Evolutionary conservation across 495 filamentous ascomycete genomes (phyloP).

Genomic region (Cenococcum geophilum): DNA sequence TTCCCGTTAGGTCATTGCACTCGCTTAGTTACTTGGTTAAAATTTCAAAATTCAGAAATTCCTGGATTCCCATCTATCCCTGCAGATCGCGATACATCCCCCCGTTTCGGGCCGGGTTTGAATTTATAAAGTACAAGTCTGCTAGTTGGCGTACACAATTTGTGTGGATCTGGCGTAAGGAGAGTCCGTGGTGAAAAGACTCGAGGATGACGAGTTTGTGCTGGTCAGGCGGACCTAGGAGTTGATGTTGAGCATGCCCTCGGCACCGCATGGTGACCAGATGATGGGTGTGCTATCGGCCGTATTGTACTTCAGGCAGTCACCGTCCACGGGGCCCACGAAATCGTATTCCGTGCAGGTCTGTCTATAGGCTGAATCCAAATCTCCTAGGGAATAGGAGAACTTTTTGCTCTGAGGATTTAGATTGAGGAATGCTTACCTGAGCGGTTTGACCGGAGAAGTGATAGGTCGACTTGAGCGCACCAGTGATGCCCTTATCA

Average conservation of each 20-base stretch:
- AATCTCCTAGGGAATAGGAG: not conserved
- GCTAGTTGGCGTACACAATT: conserved; percentile 32
- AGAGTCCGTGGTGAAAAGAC: conserved; percentile 41
- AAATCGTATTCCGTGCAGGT: conserved; percentile 29
- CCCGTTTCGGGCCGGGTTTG: no score
- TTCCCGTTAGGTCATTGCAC: not conserved
- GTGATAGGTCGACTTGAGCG: conserved; percentile 48
- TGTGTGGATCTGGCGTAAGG: conserved; percentile 40
- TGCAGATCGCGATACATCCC: no score
- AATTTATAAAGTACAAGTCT: conserved; percentile 20
- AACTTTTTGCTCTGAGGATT: not conserved
- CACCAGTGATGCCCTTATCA: conserved; percentile 42
- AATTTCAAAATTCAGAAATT: not conserved
- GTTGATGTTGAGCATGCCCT: conserved; percentile 39
- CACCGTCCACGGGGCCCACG: conserved; percentile 27
- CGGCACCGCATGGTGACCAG: conserved; percentile 36
- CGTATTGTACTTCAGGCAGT: conserved; percentile 35
- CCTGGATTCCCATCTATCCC: not conserved
- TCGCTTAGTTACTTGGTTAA: not conserved
- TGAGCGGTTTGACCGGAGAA: conserved; percentile 43
- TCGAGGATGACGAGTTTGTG: conserved; percentile 23
- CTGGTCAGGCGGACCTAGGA: conserved; percentile 32
- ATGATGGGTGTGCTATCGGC: conserved; percentile 31
- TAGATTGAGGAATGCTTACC: conserved; percentile 12
- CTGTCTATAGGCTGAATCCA: conserved; percentile 10